Evolutionary conservation across 2,329 filamentous ascomycete genomes (phyloP), one percentile per base, ranked within the genome.

Genomic region (Stagonosporopsis chrysanthemi): DNA sequence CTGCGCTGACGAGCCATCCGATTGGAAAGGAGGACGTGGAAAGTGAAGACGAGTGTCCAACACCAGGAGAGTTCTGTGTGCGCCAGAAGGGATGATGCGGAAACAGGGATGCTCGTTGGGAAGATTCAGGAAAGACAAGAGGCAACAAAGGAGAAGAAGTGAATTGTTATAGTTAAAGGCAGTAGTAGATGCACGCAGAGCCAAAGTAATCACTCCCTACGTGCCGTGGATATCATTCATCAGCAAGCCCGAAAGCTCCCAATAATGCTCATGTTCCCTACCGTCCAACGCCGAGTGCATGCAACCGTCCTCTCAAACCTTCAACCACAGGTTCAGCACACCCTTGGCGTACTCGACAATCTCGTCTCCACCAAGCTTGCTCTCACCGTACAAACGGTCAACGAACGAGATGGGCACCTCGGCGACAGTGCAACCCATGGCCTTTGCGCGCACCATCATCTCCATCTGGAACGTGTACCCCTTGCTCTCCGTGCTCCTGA

Each of bases 391-490:
- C 43, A 99, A 79, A 55, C 95, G 87, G 77, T 99, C 96, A 38
- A 70, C 95, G 77, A 99, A 99, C 23, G 87, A 91, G 67, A 99
- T 99, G 12, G 95, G 95, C 60, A 97, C 94, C 83, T 99, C 95
- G 15, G 91, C 91, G 29, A 99, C 94, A 35, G 88, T 90, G 81
- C 87, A 96, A 1, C 95, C 94, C 91, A 97, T 93, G 15, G 90
- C 91, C 86, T 97, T 97, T 31, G 95, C 95, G 61, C 93, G 85
- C 8, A 98, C 94, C 89, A 97, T 98, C 88, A 99, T 90, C 84
- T 97, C 94, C 95, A 99, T 99, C 86, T 99, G 95, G 84, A 99
- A 99, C 38, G 90, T 94, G 78, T 98, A 99, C 2, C 95, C 95
- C 81, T 98, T 97, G 76, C 91, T 95, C 83, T 97, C 90, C 8